Percentiles rank a stretch among this genome's conserved stretches.
These are phyloP conservation scores for Ilyonectria destructans DNA, from an alignment of 2,329 filamentous ascomycete genomes.

Conservation along the genomic window DNA sequence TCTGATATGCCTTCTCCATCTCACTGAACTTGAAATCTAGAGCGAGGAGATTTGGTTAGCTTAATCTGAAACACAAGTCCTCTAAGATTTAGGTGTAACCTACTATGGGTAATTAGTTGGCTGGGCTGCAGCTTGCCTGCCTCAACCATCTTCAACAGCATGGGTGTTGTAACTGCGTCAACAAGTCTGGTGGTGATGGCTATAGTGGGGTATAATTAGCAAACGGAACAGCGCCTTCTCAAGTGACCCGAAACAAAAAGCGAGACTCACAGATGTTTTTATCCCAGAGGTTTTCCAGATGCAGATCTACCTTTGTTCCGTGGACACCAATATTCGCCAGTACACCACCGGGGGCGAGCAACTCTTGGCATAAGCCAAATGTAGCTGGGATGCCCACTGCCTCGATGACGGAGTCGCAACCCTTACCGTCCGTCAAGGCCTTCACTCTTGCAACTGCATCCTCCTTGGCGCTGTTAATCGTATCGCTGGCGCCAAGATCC, in stretches of 20 bases:
- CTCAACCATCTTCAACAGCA: conserved; percentile 63
- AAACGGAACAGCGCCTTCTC: neutral
- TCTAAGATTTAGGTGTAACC: conserved; percentile 24
- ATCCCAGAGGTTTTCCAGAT: conserved; percentile 70
- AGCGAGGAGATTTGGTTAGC: neutral
- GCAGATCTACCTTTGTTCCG: conserved; percentile 66
- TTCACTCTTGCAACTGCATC: conserved; percentile 59
- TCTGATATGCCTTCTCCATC: conserved; percentile 41
- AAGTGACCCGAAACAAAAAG: too few species aligned
- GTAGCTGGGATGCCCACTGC: conserved; percentile 70
- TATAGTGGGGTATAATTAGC: conserved; percentile 31
- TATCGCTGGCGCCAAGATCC: conserved; percentile 64
- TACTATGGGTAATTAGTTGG: conserved; percentile 64
- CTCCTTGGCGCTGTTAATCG: conserved; percentile 57
- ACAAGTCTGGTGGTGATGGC: conserved; percentile 65
- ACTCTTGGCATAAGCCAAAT: conserved; percentile 68
- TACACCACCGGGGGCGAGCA: conserved; percentile 68
- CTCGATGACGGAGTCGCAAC: conserved; percentile 72
- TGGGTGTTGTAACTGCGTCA: conserved; percentile 64
- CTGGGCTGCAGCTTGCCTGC: conserved; percentile 60
- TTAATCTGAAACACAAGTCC: neutral
- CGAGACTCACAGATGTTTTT: conserved; percentile 65
- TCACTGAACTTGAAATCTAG: conserved; percentile 42
- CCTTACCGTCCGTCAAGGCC: conserved; percentile 64
- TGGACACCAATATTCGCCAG: conserved; percentile 74